Evolutionary conservation across 2,329 filamentous ascomycete species (phyloP), one percentile per base, ranked within the genome.

Genomic region (Plectosphaerella cucumerina): DNA sequence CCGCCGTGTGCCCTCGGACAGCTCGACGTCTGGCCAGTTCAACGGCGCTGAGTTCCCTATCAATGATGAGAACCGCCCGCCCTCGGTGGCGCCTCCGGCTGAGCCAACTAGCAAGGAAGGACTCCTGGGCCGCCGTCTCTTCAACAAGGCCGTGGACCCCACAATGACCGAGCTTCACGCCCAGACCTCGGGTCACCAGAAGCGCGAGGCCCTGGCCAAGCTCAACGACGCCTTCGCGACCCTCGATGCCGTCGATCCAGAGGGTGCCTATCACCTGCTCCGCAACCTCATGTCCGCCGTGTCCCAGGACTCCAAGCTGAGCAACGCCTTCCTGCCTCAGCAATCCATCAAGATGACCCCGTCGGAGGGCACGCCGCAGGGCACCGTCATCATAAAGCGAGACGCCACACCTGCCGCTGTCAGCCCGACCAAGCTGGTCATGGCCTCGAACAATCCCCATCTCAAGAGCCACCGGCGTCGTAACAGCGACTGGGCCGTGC

Each of bases 201-300:
- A 94, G 66, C 82, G 92, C 34, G 90, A 96, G 60, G 90, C 90
- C 1, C 78, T 97, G 26, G 89, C 88, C 3, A 84, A 85, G 56
- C 77, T 97, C 12, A 90, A 89, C 0, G 89, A 96, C 65, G 92
- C 93, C 1, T 95, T 94, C 75, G 87, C 86, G 5, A 80, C 85
- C 12, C 78, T 99, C 31, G 90, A 97, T 66, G 84, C 89, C 43
- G 78, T 93, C 26, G 93, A 99, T 62, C 93, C 93, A 0, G 93
- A 97, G 65, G 92, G 92, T 17, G 84, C 92, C 39, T 94, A 93
- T 61, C 85, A 96, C 58, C 77, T 99, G 15, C 77, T 99, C 62
- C 88, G 85, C 61, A 80, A 83, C 51, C 81, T 96, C 57, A 78
- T 95, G 54, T 80, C 89, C n/a, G 82, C 83, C 51, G 78, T 95